phyloP scores from a whole-genome alignment of 2,329 filamentous ascomycete genomes.

The Corinectria fuckeliana region DNA sequence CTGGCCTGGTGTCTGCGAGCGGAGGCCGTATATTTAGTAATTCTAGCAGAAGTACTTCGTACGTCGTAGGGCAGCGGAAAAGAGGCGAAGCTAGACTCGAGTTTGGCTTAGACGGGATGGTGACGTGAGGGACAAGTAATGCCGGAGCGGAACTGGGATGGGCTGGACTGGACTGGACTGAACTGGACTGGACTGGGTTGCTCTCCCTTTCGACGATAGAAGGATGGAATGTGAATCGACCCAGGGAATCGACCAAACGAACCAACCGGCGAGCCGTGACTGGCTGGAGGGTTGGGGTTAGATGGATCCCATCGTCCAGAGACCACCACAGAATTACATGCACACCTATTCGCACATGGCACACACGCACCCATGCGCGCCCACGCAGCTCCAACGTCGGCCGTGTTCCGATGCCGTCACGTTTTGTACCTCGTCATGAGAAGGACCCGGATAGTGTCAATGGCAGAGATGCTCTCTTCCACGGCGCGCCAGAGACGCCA shows the following conservation, averaged over 20 bases:
- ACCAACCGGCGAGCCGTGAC: conserved; percentile 28
- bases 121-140: conserved; percentile 39
- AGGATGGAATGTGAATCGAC: conserved; percentile 26
- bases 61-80: conserved; percentile 18
- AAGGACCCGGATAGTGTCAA: conserved; percentile 30
- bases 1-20: conserved; percentile 13
- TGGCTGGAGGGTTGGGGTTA: conserved; percentile 28
- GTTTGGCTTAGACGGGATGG: conserved; percentile 29
- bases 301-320: conserved; percentile 36
- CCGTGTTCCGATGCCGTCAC: conserved; percentile 35
- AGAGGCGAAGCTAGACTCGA: conserved; percentile 17
- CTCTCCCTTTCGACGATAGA: conserved; percentile 34
- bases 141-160: conserved; percentile 24
- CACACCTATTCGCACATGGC: conserved; percentile 21
- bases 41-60: conserved; percentile 5
- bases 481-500: conserved; percentile 6
- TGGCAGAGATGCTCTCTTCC: conserved; percentile 13
- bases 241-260: conserved; percentile 31
- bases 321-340: conserved; percentile 33
- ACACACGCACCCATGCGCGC: conserved; percentile 20
- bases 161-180: conserved; percentile 21
- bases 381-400: conserved; percentile 32
- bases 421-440: conserved; percentile 25
- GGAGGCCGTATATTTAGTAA: conserved; percentile 8
- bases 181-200: conserved; percentile 26